phyloP scores from a whole-genome alignment of 225 moss, liverwort and hornwort genomes.

The Asterella californica region DNA sequence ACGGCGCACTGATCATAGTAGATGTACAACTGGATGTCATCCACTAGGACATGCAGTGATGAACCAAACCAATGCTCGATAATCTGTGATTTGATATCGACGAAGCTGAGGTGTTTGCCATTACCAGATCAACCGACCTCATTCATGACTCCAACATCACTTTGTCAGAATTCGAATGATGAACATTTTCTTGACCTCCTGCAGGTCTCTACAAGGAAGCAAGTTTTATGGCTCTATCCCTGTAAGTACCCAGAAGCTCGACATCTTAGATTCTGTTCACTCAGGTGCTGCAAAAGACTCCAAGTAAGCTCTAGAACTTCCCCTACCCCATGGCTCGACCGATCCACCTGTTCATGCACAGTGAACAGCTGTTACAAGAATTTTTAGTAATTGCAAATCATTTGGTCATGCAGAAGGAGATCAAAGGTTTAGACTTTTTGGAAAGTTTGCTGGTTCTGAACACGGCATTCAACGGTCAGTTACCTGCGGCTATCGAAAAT shows the following conservation, averaged over 20 bases:
- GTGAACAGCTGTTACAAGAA: not conserved
- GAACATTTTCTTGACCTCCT: not conserved
- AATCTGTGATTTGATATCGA: no score
- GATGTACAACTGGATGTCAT: not conserved
- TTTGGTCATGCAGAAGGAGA: constrained; percentile 26
- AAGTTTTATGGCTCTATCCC: constrained; percentile 39
- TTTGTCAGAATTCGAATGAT: not conserved
- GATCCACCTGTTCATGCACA: not conserved
- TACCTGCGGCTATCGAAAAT: constrained; percentile 27
- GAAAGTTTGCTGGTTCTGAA: constrained; percentile 39
- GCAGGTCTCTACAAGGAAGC: constrained; percentile 34
- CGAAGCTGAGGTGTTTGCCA: not conserved
- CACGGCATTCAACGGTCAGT: constrained; percentile 32
- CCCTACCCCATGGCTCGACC: not conserved
- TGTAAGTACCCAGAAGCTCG: constrained; percentile 17
- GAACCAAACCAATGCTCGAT: not conserved
- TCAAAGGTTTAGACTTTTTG: constrained; percentile 30
- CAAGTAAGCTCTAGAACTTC: not conserved
- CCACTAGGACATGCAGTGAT: not conserved
- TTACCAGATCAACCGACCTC: not conserved
- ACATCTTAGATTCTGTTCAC: not conserved
- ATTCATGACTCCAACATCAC: not conserved
- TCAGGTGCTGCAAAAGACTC: not conserved
- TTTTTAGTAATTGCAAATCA: not conserved
- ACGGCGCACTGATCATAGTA: not conserved